A percentile compares a stretch with the other conserved stretches of the same genome.
These are phyloP conservation scores for Xylaria sp. DNA, from an alignment of 2,329 filamentous ascomycete species.

Conservation along the genomic window DNA sequence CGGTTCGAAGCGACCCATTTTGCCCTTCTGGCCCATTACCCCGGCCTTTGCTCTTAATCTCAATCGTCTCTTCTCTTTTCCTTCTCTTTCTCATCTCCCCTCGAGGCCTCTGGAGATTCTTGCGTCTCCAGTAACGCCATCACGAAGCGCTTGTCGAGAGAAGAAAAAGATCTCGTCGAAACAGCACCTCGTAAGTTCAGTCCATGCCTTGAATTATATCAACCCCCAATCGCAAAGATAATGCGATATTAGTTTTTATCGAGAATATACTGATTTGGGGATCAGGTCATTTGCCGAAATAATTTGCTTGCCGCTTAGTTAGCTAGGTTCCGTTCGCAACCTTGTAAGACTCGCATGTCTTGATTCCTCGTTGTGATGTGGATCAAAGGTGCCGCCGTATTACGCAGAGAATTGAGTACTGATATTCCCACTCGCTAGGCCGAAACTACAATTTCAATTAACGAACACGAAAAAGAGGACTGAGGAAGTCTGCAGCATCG, in stretches of 20 bases:
- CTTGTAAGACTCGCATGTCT: slow-evolving; percentile 19
- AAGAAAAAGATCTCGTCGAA: background rate
- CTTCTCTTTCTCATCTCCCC: slow-evolving; percentile 4
- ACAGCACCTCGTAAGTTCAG: background rate
- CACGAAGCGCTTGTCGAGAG: slow-evolving; percentile 3
- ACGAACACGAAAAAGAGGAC: background rate
- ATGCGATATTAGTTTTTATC: background rate
- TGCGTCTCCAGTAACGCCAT: background rate
- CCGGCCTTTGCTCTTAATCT: slow-evolving; percentile 9
- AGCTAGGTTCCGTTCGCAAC: slow-evolving; percentile 11
- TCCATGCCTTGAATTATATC: background rate
- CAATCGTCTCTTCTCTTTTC: slow-evolving; percentile 2
- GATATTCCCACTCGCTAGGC: slow-evolving; percentile 1
- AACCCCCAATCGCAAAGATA: background rate
- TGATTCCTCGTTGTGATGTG: background rate
- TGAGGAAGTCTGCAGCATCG: background rate
- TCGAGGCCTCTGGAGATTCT: background rate
- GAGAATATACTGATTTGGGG: slow-evolving; percentile 3
- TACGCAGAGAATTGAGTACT: slow-evolving; percentile 4
- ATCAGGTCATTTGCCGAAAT: slow-evolving; percentile 11
- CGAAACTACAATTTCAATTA: background rate
- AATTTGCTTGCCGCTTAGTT: background rate
- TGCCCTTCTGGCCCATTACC: background rate
- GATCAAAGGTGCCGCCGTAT: background rate
- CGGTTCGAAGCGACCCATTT: slow-evolving; percentile 4